Percentiles rank a stretch among this genome's conserved stretches.
phyloP scores from a whole-genome alignment of 176 grass and related monocot genomes.

The Themeda triandra region DNA sequence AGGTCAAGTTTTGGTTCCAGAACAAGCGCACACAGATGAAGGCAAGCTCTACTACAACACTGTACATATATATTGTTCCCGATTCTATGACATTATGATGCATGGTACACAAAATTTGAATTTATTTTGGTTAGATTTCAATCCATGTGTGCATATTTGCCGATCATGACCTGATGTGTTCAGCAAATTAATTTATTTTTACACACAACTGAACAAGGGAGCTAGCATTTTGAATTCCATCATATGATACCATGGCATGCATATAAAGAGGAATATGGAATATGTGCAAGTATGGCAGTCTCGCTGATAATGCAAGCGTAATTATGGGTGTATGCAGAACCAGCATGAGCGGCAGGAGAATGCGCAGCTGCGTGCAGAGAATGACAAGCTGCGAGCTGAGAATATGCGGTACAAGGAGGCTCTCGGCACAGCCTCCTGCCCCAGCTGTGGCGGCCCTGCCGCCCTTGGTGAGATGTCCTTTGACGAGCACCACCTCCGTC shows the following conservation, averaged over 20 bases:
- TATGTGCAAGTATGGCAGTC: not conserved
- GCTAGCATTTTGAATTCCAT: not conserved
- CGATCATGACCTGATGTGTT: not conserved
- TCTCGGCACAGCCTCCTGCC: conserved; percentile 66
- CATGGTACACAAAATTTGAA: not conserved
- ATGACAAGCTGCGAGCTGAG: conserved; percentile 78
- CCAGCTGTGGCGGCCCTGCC: conserved; percentile 76
- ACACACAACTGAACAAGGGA: not conserved
- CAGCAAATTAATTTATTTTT: not conserved
- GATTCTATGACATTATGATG: not conserved
- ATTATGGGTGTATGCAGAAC: conserved; percentile 42
- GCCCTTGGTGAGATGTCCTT: conserved; percentile 93
- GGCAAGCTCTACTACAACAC: conserved; percentile 31
- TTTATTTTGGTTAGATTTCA: not conserved
- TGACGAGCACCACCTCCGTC: conserved; percentile 82
- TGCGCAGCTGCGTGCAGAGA: conserved; percentile 66
- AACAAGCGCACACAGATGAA: conserved; percentile 98
- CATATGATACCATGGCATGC: not conserved
- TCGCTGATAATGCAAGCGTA: not conserved
- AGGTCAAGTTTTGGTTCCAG: conserved; percentile 96
- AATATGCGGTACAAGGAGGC: conserved; percentile 87
- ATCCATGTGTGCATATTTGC: not conserved
- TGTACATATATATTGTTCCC: not conserved
- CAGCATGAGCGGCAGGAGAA: conserved; percentile 83
- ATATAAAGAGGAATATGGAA: not conserved